These are phyloP conservation scores for Yarrowia sp. DNA, from an alignment of 805 yeast genomes.

Conservation along the genomic window DNA sequence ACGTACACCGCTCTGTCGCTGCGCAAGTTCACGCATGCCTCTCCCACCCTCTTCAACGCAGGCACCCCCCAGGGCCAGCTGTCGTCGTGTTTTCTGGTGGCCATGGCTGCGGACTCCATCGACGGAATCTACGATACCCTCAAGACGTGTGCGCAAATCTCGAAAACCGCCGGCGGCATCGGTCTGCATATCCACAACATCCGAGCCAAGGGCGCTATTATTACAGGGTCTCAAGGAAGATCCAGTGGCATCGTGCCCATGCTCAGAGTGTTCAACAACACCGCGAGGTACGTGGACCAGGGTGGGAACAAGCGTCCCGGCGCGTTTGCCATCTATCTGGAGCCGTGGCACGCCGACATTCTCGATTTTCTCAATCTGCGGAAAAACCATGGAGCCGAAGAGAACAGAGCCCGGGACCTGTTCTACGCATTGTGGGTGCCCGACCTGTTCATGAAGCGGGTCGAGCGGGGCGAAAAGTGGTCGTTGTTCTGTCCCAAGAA, in stretches of 20 bases:
- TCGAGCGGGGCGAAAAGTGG: slow-evolving; percentile 78
- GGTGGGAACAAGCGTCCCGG: slow-evolving; percentile 98
- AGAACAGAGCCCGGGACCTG: slow-evolving; percentile 86
- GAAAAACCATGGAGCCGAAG: slow-evolving; percentile 94
- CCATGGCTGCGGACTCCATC: slow-evolving; percentile 89
- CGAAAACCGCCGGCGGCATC: slow-evolving; percentile 93
- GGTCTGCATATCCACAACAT: slow-evolving; percentile 89
- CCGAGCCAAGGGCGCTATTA: slow-evolving; percentile 80
- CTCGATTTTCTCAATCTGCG: slow-evolving; percentile 81
- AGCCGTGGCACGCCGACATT: slow-evolving; percentile 95
- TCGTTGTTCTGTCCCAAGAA: slow-evolving; percentile 83
- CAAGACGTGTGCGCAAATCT: slow-evolving; percentile 83
- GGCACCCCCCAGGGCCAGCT: slow-evolving; percentile 81
- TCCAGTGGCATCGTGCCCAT: slow-evolving; percentile 92
- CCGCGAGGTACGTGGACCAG: slow-evolving; percentile 95
- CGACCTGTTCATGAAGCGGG: slow-evolving; percentile 88
- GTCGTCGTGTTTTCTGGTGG: slow-evolving; percentile 88
- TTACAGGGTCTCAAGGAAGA: slow-evolving; percentile 84
- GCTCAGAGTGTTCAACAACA: slow-evolving; percentile 90
- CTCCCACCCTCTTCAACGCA: slow-evolving; percentile 91
- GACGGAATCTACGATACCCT: slow-evolving; percentile 91
- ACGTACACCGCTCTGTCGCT: slow-evolving; percentile 85
- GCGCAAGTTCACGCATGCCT: slow-evolving; percentile 86
- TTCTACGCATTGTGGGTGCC: slow-evolving; percentile 95
- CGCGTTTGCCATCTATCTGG: slow-evolving; percentile 88